Conservation (phyloP, 441 rosid genomes). For the Lepidium campestre region DNA sequence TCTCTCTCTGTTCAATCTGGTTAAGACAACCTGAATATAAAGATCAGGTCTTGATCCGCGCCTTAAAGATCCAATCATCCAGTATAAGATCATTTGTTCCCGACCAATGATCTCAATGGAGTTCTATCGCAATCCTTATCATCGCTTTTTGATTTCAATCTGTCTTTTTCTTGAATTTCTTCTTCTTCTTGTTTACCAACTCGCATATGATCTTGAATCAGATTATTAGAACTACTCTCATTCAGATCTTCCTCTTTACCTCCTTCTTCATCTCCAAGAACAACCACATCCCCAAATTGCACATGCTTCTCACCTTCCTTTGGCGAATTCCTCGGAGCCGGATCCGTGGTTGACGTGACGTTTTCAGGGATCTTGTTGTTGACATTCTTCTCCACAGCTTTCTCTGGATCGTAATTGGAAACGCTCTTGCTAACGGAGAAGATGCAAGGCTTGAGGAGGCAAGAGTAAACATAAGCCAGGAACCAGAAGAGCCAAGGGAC, state of each 20-base stretch:
- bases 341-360: neutral
- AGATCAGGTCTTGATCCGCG: conserved; percentile 4
- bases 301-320: conserved; percentile 34
- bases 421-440: neutral
- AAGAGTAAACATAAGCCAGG: conserved; percentile 42
- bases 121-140: conserved; percentile 25
- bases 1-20: conserved; percentile 2
- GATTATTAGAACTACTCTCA: conserved; percentile 11
- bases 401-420: conserved; percentile 12
- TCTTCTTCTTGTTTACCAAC: neutral
- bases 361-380: neutral
- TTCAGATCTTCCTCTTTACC: neutral
- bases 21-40: conserved; percentile 6
- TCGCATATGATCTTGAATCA: conserved; percentile 15
- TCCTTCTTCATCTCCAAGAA: conserved; percentile 23
- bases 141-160: conserved; percentile 11
- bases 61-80: neutral
- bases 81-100: conserved; percentile 7
- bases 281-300: conserved; percentile 46
- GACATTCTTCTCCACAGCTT: neutral
- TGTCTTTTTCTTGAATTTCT: neutral
- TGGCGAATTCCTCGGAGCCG: neutral
- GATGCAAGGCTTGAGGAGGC: conserved; percentile 32
- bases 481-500: conserved; percentile 79
- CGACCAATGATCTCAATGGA: conserved; percentile 21